Conservation (phyloP, 164 flowering plant genomes). For the Paratinospora sagittata region DNA sequence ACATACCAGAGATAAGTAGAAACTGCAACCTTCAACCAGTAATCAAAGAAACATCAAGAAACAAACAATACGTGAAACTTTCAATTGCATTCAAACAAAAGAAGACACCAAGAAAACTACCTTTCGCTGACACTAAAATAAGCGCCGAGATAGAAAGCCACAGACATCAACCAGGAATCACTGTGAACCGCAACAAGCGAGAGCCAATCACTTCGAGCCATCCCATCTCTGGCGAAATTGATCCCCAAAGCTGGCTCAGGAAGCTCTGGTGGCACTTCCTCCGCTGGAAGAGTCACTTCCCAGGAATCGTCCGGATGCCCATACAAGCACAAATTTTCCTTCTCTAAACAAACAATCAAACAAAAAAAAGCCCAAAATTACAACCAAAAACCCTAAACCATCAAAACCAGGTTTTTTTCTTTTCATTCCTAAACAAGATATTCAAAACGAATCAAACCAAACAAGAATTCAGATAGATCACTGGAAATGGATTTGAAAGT, state of each 20-base stretch:
- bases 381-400: not conserved
- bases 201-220: slow-evolving; percentile 78
- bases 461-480: no score
- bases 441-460: no score
- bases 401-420: not conserved
- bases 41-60: not conserved
- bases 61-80: no score
- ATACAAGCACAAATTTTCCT: slow-evolving; percentile 76
- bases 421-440: no score
- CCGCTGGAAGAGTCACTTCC: slow-evolving; percentile 83
- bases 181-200: slow-evolving; percentile 79
- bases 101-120: no score
- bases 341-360: slow-evolving; percentile 33
- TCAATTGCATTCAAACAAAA: no score
- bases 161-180: slow-evolving; percentile 86
- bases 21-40: no score
- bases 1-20: no score
- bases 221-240: slow-evolving; percentile 85
- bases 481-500: not conserved
- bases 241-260: slow-evolving; percentile 91
- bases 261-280: slow-evolving; percentile 89
- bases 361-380: not conserved
- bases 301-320: slow-evolving; percentile 70
- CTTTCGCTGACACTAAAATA: slow-evolving; percentile 71
- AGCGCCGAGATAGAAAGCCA: slow-evolving; percentile 76